A percentile compares a stretch with the other conserved stretches of the same genome.
Evolutionary conservation across 2,329 filamentous ascomycete genomes (phyloP).

Genomic region (Aquanectria penicillioides): DNA sequence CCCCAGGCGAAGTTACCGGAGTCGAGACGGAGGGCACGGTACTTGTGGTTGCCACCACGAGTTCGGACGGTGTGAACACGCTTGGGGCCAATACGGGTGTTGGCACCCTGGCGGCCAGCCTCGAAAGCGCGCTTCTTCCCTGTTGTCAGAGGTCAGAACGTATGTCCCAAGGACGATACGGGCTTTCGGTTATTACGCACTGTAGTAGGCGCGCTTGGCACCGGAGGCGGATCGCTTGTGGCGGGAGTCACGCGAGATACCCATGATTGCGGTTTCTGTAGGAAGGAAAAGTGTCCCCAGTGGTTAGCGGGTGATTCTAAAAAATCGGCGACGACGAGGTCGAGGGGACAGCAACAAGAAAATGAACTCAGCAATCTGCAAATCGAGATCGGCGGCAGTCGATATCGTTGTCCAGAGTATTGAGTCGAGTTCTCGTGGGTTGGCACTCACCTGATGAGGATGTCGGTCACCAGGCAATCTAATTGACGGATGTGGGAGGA

Average conservation of each 20-base stretch:
- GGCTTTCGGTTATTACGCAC: conserved; percentile 76
- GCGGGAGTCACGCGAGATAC: conserved; percentile 99
- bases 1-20: conserved; percentile 99
- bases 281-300: conserved; percentile 32
- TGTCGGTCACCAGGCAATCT: conserved; percentile 61
- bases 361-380: conserved; percentile 37
- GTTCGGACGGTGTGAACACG: conserved; percentile 96
- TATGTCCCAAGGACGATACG: conserved; percentile 69
- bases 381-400: conserved; percentile 34
- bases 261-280: conserved; percentile 84
- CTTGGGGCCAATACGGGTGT: conserved; percentile 98
- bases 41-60: conserved; percentile 99
- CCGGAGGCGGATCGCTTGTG: conserved; percentile 99
- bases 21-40: conserved; percentile 98
- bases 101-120: conserved; percentile 98
- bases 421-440: conserved; percentile 31
- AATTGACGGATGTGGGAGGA: conserved; percentile 52
- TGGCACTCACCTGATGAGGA: conserved; percentile 59
- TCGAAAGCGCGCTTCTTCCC: conserved; percentile 99
- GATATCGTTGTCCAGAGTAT: conserved; percentile 37
- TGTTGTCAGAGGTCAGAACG: conserved; percentile 80
- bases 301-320: conserved; percentile 32
- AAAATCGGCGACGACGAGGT: background rate
- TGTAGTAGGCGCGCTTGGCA: conserved; percentile 95
- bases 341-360: conserved; percentile 20